Percentiles rank a stretch among this genome's conserved stretches.
phyloP scores from a whole-genome alignment of 495 filamentous ascomycete species.

The Hypomontagnella monticulosa region DNA sequence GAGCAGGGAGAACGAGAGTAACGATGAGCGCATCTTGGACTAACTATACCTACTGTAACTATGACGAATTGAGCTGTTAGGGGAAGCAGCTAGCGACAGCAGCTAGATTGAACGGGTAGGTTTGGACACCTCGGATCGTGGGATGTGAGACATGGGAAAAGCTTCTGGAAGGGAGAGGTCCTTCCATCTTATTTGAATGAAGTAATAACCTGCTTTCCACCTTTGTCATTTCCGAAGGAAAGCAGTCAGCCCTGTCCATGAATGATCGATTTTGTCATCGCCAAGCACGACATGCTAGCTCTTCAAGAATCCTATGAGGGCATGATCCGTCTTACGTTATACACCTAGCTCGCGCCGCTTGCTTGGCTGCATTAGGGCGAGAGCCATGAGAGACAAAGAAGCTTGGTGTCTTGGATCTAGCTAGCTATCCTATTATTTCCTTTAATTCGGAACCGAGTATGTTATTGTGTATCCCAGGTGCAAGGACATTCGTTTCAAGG shows the following conservation, averaged over 20 bases:
- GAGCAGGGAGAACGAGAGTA: slow-evolving; percentile 25
- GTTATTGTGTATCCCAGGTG: too few species aligned
- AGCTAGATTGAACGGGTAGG: too few species aligned
- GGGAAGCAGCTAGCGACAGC: background rate
- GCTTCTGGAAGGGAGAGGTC: background rate
- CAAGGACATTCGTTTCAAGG: background rate
- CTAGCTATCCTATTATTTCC: slow-evolving; percentile 18
- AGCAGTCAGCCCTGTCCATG: slow-evolving; percentile 12
- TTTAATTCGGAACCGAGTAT: slow-evolving; percentile 9
- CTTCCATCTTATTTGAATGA: slow-evolving; percentile 24
- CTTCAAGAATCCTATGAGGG: slow-evolving; percentile 1
- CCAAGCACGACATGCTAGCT: slow-evolving; percentile 18
- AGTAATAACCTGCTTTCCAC: background rate
- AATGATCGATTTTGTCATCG: slow-evolving; percentile 16
- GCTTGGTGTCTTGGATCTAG: slow-evolving; percentile 2
- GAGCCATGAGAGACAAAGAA: background rate
- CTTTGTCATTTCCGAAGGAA: slow-evolving; percentile 20
- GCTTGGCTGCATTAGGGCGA: slow-evolving; percentile 12
- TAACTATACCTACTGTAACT: too few species aligned
- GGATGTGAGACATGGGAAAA: background rate
- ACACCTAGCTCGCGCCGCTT: slow-evolving; percentile 2
- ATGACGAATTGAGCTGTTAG: background rate
- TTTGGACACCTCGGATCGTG: background rate
- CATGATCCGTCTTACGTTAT: slow-evolving; percentile 12
- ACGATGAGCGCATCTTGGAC: slow-evolving; percentile 21